Percentiles rank a stretch among this genome's conserved stretches.
These are phyloP conservation scores for Xylaria venustula DNA, from an alignment of 495 filamentous ascomycete species.

Conservation along the genomic window DNA sequence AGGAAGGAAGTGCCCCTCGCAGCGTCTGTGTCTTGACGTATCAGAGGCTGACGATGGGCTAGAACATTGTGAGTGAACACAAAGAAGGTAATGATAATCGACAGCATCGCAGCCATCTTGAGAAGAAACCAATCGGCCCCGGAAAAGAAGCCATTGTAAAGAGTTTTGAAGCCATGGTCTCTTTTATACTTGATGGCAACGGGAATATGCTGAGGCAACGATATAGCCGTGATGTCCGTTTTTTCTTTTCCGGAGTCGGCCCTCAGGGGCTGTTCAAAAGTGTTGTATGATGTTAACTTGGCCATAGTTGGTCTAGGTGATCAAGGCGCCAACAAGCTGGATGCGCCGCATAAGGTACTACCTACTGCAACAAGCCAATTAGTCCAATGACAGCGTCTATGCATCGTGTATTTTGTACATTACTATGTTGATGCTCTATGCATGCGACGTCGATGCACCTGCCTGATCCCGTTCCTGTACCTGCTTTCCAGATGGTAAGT, in stretches of 20 bases:
- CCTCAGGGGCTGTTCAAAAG: not conserved
- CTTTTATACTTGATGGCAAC: not conserved
- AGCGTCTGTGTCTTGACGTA: not conserved
- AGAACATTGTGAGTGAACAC: constrained; percentile 12
- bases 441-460: no score
- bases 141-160: constrained; percentile 2
- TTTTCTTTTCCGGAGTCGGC: not conserved
- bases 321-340: not conserved
- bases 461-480: no score
- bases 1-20: constrained; percentile 27
- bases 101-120: constrained; percentile 1
- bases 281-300: not conserved
- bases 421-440: no score
- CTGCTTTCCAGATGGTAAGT: not conserved
- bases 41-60: not conserved
- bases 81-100: constrained; percentile 3
- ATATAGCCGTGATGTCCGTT: not conserved
- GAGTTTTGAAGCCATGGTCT: not conserved
- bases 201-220: not conserved
- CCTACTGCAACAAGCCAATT: not conserved
- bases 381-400: not conserved
- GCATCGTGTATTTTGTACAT: no score
- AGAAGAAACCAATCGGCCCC: not conserved
- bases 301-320: not conserved
- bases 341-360: no score